Evolutionary conservation across 305 asterid species (phyloP).

Genomic region (Fraxinus sp.): DNA sequence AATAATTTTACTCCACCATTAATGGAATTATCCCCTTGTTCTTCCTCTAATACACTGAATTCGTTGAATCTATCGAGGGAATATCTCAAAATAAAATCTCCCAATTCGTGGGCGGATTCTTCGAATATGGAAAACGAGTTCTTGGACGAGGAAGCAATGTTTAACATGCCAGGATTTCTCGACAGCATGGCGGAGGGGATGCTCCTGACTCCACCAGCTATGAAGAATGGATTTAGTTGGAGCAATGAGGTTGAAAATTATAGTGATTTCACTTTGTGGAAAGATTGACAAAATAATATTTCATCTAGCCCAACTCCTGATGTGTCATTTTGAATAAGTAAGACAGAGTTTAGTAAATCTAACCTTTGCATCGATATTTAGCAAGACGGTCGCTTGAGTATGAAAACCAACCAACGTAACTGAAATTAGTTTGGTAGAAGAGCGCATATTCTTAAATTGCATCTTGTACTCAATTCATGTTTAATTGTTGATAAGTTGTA

Average conservation of each 20-base stretch:
- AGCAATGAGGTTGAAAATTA: constrained; percentile 27
- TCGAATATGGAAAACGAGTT: constrained; percentile 4
- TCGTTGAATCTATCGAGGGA: background rate
- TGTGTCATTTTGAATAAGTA: background rate
- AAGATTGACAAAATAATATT: constrained; percentile 8
- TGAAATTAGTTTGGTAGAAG: background rate
- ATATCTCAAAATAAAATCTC: background rate
- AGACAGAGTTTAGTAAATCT: background rate
- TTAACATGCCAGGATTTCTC: constrained; percentile 62
- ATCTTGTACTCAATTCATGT: background rate
- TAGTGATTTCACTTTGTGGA: constrained; percentile 50
- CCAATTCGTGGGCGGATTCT: background rate
- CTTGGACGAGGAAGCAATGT: constrained; percentile 61
- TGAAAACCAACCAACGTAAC: background rate
- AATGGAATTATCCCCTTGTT: background rate
- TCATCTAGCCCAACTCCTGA: background rate
- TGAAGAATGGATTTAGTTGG: constrained; percentile 61
- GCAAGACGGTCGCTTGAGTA: background rate
- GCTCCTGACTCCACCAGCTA: constrained; percentile 67
- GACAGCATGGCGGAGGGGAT: constrained; percentile 81
- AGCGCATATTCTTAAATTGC: background rate
- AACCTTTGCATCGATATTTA: background rate
- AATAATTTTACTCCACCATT: constrained; percentile 21
- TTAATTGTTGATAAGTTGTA: background rate
- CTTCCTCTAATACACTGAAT: background rate